Conservation (phyloP, 495 filamentous ascomycete genomes). For the Mycothermus thermophilus region DNA sequence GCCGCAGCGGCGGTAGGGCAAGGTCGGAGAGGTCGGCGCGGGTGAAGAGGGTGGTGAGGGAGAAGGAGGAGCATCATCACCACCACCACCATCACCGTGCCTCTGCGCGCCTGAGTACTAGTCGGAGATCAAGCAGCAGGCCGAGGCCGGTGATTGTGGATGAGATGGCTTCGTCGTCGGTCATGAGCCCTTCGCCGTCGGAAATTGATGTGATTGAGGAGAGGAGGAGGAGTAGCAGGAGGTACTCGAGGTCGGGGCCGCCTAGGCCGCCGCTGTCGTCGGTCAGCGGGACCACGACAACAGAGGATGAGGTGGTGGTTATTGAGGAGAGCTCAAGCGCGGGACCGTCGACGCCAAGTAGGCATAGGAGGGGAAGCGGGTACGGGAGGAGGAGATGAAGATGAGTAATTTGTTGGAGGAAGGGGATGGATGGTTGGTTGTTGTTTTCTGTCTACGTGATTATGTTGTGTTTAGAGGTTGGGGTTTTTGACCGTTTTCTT, state of each 20-base stretch:
- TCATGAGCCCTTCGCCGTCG: not conserved
- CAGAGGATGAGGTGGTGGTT: slow-evolving; percentile 30
- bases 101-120: no score
- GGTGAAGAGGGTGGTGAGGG: not conserved
- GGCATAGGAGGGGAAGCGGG: slow-evolving; percentile 20
- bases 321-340: slow-evolving; percentile 34
- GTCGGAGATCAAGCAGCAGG: no score
- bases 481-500: no score
- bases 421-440: no score
- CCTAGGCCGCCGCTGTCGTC: slow-evolving; percentile 5
- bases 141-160: slow-evolving; percentile 19
- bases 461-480: no score
- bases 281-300: slow-evolving; percentile 6
- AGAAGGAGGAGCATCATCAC: slow-evolving; percentile 17
- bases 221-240: slow-evolving; percentile 16
- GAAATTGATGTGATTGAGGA: slow-evolving; percentile 25
- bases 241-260: slow-evolving; percentile 5
- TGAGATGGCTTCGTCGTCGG: slow-evolving; percentile 7
- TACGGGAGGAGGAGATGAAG: slow-evolving; percentile 23
- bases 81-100: no score
- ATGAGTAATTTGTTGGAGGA: no score
- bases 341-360: slow-evolving; percentile 18
- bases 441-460: no score
- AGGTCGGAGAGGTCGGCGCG: slow-evolving; percentile 12
- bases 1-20: slow-evolving; percentile 16